Percentiles rank a stretch among this genome's conserved stretches.
These are phyloP conservation scores for Apiotrichum sp. DNA, from an alignment of 1,284 basidiomycete species.

Conservation along the genomic window DNA sequence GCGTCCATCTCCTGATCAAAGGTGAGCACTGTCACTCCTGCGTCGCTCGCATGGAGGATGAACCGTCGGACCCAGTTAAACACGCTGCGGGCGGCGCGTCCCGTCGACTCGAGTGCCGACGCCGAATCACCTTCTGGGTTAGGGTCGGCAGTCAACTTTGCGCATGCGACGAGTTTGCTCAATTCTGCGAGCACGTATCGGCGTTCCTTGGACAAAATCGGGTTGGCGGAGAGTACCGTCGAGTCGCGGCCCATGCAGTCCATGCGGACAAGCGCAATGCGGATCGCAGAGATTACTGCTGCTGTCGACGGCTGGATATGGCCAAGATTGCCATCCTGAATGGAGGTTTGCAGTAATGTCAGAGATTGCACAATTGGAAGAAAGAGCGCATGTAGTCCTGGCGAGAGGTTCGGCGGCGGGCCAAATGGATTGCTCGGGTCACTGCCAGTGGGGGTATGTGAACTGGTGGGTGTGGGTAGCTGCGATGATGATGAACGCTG, in stretches of 20 bases:
- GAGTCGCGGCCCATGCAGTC: constrained; percentile 83
- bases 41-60: constrained; percentile 64
- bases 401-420: constrained; percentile 9
- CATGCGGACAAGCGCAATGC: constrained; percentile 76
- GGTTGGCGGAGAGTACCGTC: constrained; percentile 60
- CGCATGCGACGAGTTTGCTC: constrained; percentile 75
- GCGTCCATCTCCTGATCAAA: background rate
- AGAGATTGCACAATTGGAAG: constrained; percentile 68
- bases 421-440: background rate
- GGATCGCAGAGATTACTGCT: constrained; percentile 89
- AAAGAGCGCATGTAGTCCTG: constrained; percentile 39
- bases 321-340: constrained; percentile 33
- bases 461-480: constrained; percentile 3
- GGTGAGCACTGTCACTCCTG: constrained; percentile 56
- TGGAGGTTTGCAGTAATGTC: constrained; percentile 76
- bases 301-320: constrained; percentile 53
- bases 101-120: constrained; percentile 40
- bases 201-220: constrained; percentile 66
- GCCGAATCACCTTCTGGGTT: constrained; percentile 25
- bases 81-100: constrained; percentile 47
- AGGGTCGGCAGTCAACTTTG: constrained; percentile 57
- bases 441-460: background rate
- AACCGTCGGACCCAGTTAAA: constrained; percentile 48
- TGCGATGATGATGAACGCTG: constrained; percentile 8
- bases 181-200: constrained; percentile 77